These are phyloP conservation scores for Aspergillus neotritici DNA, from an alignment of 2,329 filamentous ascomycete species.

Conservation along the genomic window DNA sequence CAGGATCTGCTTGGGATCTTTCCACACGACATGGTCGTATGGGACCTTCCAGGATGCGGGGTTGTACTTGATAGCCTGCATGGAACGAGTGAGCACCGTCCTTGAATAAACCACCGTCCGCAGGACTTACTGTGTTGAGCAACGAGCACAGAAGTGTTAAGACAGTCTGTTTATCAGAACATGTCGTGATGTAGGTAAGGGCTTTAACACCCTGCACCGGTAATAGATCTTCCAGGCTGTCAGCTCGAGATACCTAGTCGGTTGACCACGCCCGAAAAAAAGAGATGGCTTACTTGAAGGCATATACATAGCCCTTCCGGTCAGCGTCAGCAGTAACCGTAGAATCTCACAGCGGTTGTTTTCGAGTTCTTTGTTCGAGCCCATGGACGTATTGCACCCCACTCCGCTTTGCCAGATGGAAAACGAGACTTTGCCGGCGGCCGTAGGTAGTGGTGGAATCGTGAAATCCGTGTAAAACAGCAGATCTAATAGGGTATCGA, in stretches of 20 bases:
- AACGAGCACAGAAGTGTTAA: conserved; percentile 86
- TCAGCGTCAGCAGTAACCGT: conserved; percentile 74
- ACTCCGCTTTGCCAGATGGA: conserved; percentile 98
- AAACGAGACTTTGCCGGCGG: conserved; percentile 77
- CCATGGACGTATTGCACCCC: conserved; percentile 83
- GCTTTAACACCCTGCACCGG: conserved; percentile 77
- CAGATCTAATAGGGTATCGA: conserved; percentile 82
- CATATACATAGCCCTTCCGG: conserved; percentile 91
- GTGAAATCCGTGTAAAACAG: conserved; percentile 91
- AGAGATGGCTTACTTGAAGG: conserved; percentile 54
- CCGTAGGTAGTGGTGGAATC: conserved; percentile 64
- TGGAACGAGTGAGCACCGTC: conserved; percentile 8
- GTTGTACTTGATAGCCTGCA: conserved; percentile 86
- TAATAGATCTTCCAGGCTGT: conserved; percentile 49
- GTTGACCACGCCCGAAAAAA: neutral
- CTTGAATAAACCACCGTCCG: neutral
- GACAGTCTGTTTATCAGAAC: conserved; percentile 83
- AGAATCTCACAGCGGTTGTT: conserved; percentile 88
- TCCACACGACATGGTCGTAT: conserved; percentile 87
- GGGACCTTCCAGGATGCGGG: conserved; percentile 89
- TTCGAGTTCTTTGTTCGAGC: conserved; percentile 86
- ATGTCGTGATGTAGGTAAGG: conserved; percentile 83
- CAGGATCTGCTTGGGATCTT: conserved; percentile 81
- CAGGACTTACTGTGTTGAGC: conserved; percentile 71
- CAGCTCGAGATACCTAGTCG: conserved; percentile 2